Percentiles rank a stretch among this genome's conserved stretches.
These are phyloP conservation scores for Hyphopichia khmerensis DNA, from an alignment of 1,139 yeast genomes.

Conservation along the genomic window DNA sequence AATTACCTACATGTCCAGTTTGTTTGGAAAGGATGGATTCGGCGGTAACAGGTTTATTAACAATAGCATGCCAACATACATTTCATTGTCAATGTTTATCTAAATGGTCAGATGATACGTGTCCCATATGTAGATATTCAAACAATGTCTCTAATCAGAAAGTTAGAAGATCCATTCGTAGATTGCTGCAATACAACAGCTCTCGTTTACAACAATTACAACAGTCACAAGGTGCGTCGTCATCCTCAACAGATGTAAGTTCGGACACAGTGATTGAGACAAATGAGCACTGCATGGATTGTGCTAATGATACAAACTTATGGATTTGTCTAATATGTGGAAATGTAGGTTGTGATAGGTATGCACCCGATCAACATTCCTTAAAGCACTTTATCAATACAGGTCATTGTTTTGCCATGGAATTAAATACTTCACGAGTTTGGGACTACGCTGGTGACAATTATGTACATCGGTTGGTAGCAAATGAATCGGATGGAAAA, in stretches of 20 bases:
- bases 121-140: constrained; percentile 90
- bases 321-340: constrained; percentile 52
- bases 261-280: constrained; percentile 5
- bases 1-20: constrained; percentile 91
- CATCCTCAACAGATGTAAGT: not conserved
- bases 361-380: constrained; percentile 80
- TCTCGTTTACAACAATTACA: constrained; percentile 1
- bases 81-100: constrained; percentile 88
- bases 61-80: constrained; percentile 92
- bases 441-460: constrained; percentile 96
- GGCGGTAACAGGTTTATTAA: constrained; percentile 73
- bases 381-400: constrained; percentile 75
- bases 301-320: constrained; percentile 27
- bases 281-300: constrained; percentile 36
- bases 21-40: constrained; percentile 90
- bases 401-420: constrained; percentile 93
- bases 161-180: constrained; percentile 32
- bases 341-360: constrained; percentile 55
- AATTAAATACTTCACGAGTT: constrained; percentile 76
- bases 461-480: constrained; percentile 83
- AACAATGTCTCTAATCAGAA: constrained; percentile 40
- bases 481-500: constrained; percentile 84
- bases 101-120: constrained; percentile 87
- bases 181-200: constrained; percentile 26
- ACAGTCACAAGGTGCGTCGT: not conserved